A percentile compares a stretch with the other conserved stretches of the same genome.
Conservation (phyloP, 495 filamentous ascomycete species). For the Trypethelium eluteriae region DNA sequence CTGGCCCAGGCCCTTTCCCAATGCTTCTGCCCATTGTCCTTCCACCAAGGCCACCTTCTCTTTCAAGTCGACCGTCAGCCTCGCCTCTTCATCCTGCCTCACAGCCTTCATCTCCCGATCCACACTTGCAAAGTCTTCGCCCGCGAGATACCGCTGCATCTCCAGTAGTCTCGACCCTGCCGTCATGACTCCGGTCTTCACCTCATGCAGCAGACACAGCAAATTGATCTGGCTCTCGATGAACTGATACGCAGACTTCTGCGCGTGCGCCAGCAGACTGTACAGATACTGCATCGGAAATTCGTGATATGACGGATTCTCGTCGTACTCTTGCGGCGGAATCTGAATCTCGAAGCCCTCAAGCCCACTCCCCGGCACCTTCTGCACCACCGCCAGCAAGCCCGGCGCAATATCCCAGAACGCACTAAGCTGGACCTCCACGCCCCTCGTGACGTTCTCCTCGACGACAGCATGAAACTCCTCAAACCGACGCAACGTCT, state of each 20-base stretch:
- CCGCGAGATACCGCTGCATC: conserved; percentile 50
- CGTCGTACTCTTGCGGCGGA: conserved; percentile 66
- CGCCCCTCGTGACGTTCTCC: conserved; percentile 74
- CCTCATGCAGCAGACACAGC: conserved; percentile 87
- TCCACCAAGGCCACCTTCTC: conserved; percentile 86
- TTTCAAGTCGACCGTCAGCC: conserved; percentile 78
- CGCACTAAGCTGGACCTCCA: conserved; percentile 80
- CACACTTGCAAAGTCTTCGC: conserved; percentile 44
- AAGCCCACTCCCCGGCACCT: conserved; percentile 49
- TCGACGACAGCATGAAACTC: conserved; percentile 77
- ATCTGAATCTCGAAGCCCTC: conserved; percentile 48
- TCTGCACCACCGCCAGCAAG: conserved; percentile 65
- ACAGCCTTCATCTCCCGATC: conserved; percentile 52
- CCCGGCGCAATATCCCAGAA: conserved; percentile 97
- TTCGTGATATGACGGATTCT: conserved; percentile 71
- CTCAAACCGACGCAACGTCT: conserved; percentile 60
- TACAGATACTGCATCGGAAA: conserved; percentile 87
- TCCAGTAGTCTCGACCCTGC: conserved; percentile 50
- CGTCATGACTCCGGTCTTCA: conserved; percentile 66
- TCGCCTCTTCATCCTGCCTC: conserved; percentile 54
- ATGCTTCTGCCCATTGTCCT: conserved; percentile 70
- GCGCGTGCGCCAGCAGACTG: conserved; percentile 71
- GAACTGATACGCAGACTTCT: conserved; percentile 89
- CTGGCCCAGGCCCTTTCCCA: conserved; percentile 52
- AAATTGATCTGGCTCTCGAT: conserved; percentile 92